Percentiles rank a stretch among this genome's conserved stretches.
These are phyloP conservation scores for Erysimum cheiri DNA, from an alignment of 441 rosid genomes.

Conservation along the genomic window DNA sequence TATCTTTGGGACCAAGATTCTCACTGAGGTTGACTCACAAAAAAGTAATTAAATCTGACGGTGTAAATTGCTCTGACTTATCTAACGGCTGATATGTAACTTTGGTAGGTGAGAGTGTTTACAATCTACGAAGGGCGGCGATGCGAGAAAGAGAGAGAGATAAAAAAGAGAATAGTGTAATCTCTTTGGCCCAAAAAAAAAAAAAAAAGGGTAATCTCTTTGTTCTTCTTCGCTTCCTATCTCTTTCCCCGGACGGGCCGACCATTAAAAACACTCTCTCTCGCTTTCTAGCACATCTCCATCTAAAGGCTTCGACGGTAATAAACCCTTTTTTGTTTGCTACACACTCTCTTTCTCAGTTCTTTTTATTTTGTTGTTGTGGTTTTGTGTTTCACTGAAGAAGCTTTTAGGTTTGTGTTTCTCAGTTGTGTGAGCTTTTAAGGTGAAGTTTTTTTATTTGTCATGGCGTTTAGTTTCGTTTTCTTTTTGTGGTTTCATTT, in stretches of 20 bases:
- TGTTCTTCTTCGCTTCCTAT: constrained; percentile 40
- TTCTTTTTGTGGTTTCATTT: constrained; percentile 1
- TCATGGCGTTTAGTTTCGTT: background rate
- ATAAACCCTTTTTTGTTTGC: constrained; percentile 34
- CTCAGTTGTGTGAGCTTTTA: constrained; percentile 23
- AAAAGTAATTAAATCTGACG: constrained; percentile 31
- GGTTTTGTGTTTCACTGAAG: constrained; percentile 22
- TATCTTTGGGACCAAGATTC: background rate
- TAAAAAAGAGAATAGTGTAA: background rate
- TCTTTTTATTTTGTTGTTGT: background rate
- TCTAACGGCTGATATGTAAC: constrained; percentile 32
- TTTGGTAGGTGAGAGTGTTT: constrained; percentile 35
- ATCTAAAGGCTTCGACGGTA: constrained; percentile 34
- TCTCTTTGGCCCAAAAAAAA: too few species aligned
- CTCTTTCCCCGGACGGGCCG: constrained; percentile 55
- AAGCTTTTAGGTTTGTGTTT: constrained; percentile 21
- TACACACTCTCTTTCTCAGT: constrained; percentile 18
- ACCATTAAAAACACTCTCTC: constrained; percentile 51
- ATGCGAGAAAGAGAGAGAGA: constrained; percentile 9
- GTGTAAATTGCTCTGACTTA: background rate
- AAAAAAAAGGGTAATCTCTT: too few species aligned
- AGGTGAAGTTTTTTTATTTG: background rate
- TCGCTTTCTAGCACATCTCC: constrained; percentile 35
- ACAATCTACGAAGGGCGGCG: constrained; percentile 30
- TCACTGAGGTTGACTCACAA: constrained; percentile 3